Evolutionary conservation across 805 yeast genomes (phyloP), one percentile per base, ranked within the genome.

Genomic region (Starmerella lactis-condensi): DNA sequence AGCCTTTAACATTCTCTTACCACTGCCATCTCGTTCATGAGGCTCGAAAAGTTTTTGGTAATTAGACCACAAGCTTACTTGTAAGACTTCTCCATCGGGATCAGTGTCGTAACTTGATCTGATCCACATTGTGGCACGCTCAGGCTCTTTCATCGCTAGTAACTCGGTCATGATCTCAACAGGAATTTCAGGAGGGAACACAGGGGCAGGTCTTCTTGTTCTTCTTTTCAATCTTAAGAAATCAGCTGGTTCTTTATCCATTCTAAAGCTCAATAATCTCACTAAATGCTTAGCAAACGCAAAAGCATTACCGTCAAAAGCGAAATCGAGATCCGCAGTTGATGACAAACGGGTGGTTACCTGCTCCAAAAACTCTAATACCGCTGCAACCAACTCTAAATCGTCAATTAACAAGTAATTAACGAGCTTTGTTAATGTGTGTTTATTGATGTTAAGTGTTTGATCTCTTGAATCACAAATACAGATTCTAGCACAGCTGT

Each of bases 121-220:
- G 62, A 89, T 72, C 96, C 96, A 89, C 19, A 81, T 66, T 4
- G 93, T 78, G 0, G 96, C 93, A 39, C 98, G 64, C 35, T 70
- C 64, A 2, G 96, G 96, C 54, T 89, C 98, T 9, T 71, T 65
- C 33, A 82, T 56, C 18, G 60, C 56, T 28, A 75, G 59, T 22
- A 89, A 62, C 26, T 72, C 66, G n/a, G 61, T 55, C 39, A 69
- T 64, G 22, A 81, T 58, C 3, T 61, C 62, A 2, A 56, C 56
- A 3, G 74, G 62, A 21, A 79, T 56, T 16, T 50, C 55, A 3
- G 93, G 83, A 4, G 82, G 71, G 4, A 61, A 58, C 1, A 62
- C 57, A 2, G 93, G 93, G 0, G 69, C 67, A 3, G 71, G 71
- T 38, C 60, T 62, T n/a, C 76, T 65, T 42, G 50, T 58, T 45